A percentile compares a stretch with the other conserved stretches of the same genome.
phyloP scores from a whole-genome alignment of 768 basidiomycete genomes.

The Rhodocollybia butyracea region DNA sequence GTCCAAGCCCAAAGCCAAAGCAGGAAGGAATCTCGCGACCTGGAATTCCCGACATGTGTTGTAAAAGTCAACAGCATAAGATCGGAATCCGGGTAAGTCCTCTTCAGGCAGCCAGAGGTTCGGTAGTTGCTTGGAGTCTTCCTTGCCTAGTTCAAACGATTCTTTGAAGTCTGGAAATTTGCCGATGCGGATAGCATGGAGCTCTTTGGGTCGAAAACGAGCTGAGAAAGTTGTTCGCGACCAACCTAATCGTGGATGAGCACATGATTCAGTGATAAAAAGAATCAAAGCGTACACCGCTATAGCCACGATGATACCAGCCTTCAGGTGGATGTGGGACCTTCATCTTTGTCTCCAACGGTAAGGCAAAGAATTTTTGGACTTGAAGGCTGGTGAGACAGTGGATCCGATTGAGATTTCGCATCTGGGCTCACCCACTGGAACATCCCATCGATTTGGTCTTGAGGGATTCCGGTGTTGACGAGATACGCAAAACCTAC shows the following conservation, averaged over 20 bases:
- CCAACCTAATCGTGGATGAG: slow-evolving; percentile 11
- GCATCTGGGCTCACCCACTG: slow-evolving; percentile 15
- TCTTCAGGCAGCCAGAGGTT: slow-evolving; percentile 37
- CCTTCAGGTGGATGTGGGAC: slow-evolving; percentile 23
- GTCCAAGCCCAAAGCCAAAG: slow-evolving; percentile 32
- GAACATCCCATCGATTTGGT: slow-evolving; percentile 23
- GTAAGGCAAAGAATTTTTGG: slow-evolving; percentile 19
- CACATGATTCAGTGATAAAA: background rate
- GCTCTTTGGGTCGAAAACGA: slow-evolving; percentile 23
- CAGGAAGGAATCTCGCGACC: slow-evolving; percentile 25
- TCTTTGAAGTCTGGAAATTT: slow-evolving; percentile 32
- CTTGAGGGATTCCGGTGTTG: slow-evolving; percentile 23
- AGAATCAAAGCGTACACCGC: slow-evolving; percentile 15
- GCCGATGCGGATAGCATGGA: slow-evolving; percentile 19
- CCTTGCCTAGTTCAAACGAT: slow-evolving; percentile 34
- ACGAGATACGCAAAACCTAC: slow-evolving; percentile 30
- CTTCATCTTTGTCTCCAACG: slow-evolving; percentile 19
- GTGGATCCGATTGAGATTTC: background rate
- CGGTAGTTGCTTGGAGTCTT: slow-evolving; percentile 21
- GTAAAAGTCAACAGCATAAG: slow-evolving; percentile 30
- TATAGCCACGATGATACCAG: slow-evolving; percentile 22
- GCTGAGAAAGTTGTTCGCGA: slow-evolving; percentile 20
- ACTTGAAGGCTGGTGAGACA: slow-evolving; percentile 6
- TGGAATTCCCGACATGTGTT: slow-evolving; percentile 30
- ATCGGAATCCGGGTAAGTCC: slow-evolving; percentile 32